Conservation (phyloP, 1,139 yeast genomes). For the Hemisphaericaspora subhashii region DNA sequence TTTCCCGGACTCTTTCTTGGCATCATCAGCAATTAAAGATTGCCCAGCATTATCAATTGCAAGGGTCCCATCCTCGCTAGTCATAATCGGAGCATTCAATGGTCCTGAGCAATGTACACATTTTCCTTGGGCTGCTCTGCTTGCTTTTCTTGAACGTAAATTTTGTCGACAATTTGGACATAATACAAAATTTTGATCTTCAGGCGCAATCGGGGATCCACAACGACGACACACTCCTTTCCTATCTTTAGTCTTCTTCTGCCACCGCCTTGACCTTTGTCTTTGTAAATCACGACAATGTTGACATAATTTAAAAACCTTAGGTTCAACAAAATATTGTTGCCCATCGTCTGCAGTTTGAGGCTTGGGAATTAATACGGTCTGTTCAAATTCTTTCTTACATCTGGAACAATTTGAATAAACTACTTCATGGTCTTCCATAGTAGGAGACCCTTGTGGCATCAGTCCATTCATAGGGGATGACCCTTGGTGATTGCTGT, state of each 20-base stretch:
- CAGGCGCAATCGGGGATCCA: constrained; percentile 53
- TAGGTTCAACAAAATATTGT: constrained; percentile 43
- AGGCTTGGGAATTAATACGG: constrained; percentile 39
- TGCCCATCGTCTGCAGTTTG: constrained; percentile 15
- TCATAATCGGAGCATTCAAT: constrained; percentile 44
- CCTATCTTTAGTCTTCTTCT: constrained; percentile 56
- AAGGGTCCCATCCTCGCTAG: constrained; percentile 15
- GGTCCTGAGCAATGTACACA: constrained; percentile 72
- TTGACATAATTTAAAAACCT: constrained; percentile 55
- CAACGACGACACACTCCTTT: constrained; percentile 66
- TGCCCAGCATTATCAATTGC: constrained; percentile 9
- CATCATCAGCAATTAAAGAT: background rate
- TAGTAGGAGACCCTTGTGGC: background rate
- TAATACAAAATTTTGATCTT: constrained; percentile 52
- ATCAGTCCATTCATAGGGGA: background rate
- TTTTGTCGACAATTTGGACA: constrained; percentile 61
- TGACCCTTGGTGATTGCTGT: background rate
- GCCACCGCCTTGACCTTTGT: constrained; percentile 65
- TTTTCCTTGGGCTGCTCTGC: constrained; percentile 59
- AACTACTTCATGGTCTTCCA: constrained; percentile 17
- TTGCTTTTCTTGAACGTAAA: constrained; percentile 54
- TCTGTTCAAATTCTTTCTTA: constrained; percentile 56
- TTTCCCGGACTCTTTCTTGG: constrained; percentile 9
- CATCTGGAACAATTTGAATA: constrained; percentile 52
- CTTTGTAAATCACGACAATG: constrained; percentile 67